Evolutionary conservation across 495 filamentous ascomycete genomes (phyloP).

Genomic region (Mycothermus thermophilus): DNA sequence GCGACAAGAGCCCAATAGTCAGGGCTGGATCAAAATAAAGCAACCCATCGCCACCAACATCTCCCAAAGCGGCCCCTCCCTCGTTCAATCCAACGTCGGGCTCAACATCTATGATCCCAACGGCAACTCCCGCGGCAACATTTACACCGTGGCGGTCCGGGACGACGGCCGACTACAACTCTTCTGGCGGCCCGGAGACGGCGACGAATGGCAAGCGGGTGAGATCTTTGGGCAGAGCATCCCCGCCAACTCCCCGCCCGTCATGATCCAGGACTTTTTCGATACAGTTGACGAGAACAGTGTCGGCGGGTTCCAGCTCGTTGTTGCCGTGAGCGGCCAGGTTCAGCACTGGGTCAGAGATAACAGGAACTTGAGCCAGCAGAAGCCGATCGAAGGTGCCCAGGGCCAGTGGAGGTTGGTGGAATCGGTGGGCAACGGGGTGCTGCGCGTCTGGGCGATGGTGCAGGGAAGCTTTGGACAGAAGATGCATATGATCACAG

Average conservation of each 20-base stretch:
- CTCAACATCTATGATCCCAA: constrained; percentile 6
- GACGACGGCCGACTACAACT: constrained; percentile 9
- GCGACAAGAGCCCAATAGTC: constrained; percentile 5
- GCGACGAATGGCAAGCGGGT: too few relatives aligned
- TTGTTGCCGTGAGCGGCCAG: constrained; percentile 7
- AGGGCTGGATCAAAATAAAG: constrained; percentile 4
- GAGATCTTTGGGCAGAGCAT: constrained; percentile 8
- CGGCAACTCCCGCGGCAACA: constrained; percentile 1
- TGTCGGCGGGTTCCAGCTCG: constrained; percentile 8
- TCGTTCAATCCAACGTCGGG: constrained; percentile 12
- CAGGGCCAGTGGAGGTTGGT: constrained; percentile 9
- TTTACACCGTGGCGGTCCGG: constrained; percentile 11
- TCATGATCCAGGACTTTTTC: constrained; percentile 13
- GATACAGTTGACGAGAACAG: constrained; percentile 6
- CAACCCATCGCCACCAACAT: constrained; percentile 6
- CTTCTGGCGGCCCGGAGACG: constrained; percentile 7
- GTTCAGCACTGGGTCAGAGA: constrained; percentile 13
- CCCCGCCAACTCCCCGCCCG: constrained; percentile 5
- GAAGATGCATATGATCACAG: constrained; percentile 7
- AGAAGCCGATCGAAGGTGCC: neutral
- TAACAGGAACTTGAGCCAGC: neutral
- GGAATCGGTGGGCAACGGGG: neutral
- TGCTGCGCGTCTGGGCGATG: constrained; percentile 9
- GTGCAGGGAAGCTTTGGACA: constrained; percentile 10
- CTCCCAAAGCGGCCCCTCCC: constrained; percentile 7